phyloP scores from a whole-genome alignment of 768 basidiomycete genomes.

The Chalciporus sphaerocephalus region DNA sequence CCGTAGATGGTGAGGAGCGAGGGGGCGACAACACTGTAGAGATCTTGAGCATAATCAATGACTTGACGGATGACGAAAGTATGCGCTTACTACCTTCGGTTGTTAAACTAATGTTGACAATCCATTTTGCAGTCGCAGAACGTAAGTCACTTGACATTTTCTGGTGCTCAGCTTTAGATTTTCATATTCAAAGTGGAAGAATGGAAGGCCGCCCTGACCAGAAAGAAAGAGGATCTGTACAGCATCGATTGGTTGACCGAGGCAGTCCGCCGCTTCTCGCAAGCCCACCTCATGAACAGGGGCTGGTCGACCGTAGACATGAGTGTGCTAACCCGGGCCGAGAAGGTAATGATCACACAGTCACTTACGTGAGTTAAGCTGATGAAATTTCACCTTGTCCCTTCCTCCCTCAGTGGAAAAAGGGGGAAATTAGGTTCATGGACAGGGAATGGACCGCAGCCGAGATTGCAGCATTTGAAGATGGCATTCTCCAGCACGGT shows the following conservation, averaged over 20 bases:
- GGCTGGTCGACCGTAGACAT: slow-evolving; percentile 62
- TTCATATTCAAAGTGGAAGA: slow-evolving; percentile 53
- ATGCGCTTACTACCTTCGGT: slow-evolving; percentile 26
- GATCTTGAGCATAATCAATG: slow-evolving; percentile 59
- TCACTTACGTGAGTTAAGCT: slow-evolving; percentile 9
- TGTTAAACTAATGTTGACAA: slow-evolving; percentile 20
- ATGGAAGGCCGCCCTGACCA: slow-evolving; percentile 53
- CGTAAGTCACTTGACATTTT: slow-evolving; percentile 37
- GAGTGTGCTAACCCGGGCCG: slow-evolving; percentile 49
- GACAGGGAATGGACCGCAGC: slow-evolving; percentile 70
- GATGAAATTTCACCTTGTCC: slow-evolving; percentile 7
- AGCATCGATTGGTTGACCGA: slow-evolving; percentile 84
- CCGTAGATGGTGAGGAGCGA: slow-evolving; percentile 46
- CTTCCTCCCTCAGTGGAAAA: slow-evolving; percentile 60
- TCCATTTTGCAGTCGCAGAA: slow-evolving; percentile 45
- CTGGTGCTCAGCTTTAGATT: slow-evolving; percentile 1
- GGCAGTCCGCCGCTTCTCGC: slow-evolving; percentile 65
- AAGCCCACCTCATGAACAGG: slow-evolving; percentile 54
- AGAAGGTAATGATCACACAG: slow-evolving; percentile 53
- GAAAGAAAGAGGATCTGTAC: slow-evolving; percentile 46
- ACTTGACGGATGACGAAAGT: slow-evolving; percentile 67
- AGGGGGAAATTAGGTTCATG: slow-evolving; percentile 54
- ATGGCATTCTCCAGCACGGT: slow-evolving; percentile 65
- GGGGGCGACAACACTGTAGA: slow-evolving; percentile 73
- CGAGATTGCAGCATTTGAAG: slow-evolving; percentile 72